phyloP scores from a whole-genome alignment of 2,329 filamentous ascomycete genomes.

The Trichoderma sp. region DNA sequence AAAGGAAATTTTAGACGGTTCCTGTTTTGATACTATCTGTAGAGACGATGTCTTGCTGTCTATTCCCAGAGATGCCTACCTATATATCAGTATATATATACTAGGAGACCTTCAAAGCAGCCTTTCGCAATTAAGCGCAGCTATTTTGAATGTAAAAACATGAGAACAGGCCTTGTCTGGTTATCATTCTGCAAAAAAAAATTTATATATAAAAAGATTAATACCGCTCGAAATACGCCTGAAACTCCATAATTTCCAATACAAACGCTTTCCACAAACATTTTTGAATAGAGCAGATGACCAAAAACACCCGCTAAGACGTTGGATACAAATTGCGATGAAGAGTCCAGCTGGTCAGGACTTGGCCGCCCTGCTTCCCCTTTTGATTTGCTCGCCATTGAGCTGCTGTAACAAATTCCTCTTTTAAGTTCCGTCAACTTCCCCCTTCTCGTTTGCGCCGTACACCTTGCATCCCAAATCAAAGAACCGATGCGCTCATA shows the following conservation, averaged over 20 bases:
- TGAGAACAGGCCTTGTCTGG: background rate
- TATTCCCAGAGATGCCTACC: background rate
- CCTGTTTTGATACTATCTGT: background rate
- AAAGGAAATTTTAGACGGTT: slow-evolving; percentile 6
- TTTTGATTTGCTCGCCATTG: background rate
- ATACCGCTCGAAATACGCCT: background rate
- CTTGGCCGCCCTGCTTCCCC: background rate
- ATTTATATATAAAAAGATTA: background rate
- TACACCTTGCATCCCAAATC: background rate
- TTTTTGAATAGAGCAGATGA: background rate
- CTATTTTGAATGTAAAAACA: background rate
- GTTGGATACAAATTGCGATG: background rate
- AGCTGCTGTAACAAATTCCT: background rate
- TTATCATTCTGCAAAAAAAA: background rate
- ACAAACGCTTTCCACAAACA: background rate
- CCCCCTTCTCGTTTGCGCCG: background rate
- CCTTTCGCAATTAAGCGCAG: background rate
- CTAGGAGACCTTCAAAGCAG: background rate
- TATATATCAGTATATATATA: background rate
- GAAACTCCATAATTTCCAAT: background rate
- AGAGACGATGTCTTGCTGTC: slow-evolving; percentile 1
- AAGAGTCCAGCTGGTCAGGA: background rate
- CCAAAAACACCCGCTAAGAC: background rate
- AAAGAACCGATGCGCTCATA: background rate
- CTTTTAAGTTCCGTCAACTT: background rate